These are phyloP conservation scores for Wickerhamomyces strasburgensis DNA, from an alignment of 805 yeast species.

Conservation along the genomic window DNA sequence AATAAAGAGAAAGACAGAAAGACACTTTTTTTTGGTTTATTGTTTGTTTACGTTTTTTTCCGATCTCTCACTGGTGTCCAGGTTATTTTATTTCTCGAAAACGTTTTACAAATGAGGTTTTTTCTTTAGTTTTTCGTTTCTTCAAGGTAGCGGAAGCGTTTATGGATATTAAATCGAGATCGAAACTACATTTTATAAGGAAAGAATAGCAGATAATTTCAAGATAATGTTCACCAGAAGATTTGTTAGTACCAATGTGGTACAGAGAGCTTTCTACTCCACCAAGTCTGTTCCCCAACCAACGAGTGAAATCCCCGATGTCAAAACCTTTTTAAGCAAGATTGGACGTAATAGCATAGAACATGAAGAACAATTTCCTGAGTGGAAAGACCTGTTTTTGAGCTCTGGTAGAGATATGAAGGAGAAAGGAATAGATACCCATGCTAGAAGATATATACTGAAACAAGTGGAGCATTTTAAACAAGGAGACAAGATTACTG, in stretches of 20 bases:
- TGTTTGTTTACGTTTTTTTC: too few species aligned
- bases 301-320: constrained; percentile 57
- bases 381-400: constrained; percentile 62
- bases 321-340: constrained; percentile 61
- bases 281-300: constrained; percentile 38
- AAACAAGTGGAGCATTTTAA: constrained; percentile 66
- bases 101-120: too few species aligned
- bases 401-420: constrained; percentile 55
- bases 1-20: neutral
- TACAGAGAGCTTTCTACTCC: constrained; percentile 12
- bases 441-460: constrained; percentile 67
- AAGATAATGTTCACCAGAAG: constrained; percentile 11
- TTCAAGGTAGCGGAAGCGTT: neutral
- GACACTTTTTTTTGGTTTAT: neutral
- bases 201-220: too few species aligned
- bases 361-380: constrained; percentile 61
- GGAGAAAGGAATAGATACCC: constrained; percentile 69
- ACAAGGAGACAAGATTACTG: constrained; percentile 49
- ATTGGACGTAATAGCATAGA: constrained; percentile 77
- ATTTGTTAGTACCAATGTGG: constrained; percentile 2
- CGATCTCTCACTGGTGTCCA: too few species aligned
- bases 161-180: neutral
- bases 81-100: neutral
- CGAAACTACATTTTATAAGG: too few species aligned
- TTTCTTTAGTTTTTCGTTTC: neutral